Conservation (phyloP, 371 early-diverging fungal genomes). For the Mucor plumbeus region DNA sequence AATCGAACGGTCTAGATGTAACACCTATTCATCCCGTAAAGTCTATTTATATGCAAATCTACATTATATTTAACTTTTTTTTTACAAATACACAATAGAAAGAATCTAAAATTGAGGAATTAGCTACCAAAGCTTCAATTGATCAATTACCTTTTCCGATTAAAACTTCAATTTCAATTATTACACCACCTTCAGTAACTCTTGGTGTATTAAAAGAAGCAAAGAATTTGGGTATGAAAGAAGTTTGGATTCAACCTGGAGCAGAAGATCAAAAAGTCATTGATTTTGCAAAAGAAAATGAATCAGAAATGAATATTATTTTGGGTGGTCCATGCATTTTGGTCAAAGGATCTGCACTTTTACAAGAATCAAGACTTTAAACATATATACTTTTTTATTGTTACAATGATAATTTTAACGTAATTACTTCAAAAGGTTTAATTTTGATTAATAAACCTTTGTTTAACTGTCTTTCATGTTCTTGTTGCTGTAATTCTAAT, state of each 20-base stretch:
- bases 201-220: slow-evolving; percentile 66
- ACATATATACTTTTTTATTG: slow-evolving; percentile 6
- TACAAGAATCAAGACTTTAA: slow-evolving; percentile 16
- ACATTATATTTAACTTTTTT: background rate
- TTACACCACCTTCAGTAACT: slow-evolving; percentile 82
- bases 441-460: slow-evolving; percentile 50
- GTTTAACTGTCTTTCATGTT: slow-evolving; percentile 34
- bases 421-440: slow-evolving; percentile 69
- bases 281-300: slow-evolving; percentile 45
- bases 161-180: slow-evolving; percentile 67
- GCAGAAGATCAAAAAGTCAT: slow-evolving; percentile 64
- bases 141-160: slow-evolving; percentile 46
- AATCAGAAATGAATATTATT: slow-evolving; percentile 59
- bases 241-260: slow-evolving; percentile 87
- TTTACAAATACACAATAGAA: slow-evolving; percentile 36
- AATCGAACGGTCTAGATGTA: slow-evolving; percentile 42
- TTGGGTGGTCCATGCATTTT: slow-evolving; percentile 80
- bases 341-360: slow-evolving; percentile 55
- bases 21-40: slow-evolving; percentile 56
- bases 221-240: slow-evolving; percentile 61
- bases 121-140: slow-evolving; percentile 50
- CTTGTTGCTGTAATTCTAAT: slow-evolving; percentile 39
- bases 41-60: background rate
- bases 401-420: slow-evolving; percentile 55
- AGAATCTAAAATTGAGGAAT: slow-evolving; percentile 54